phyloP scores from a whole-genome alignment of 1,139 yeast species.

The Suhomyces kunorum region DNA sequence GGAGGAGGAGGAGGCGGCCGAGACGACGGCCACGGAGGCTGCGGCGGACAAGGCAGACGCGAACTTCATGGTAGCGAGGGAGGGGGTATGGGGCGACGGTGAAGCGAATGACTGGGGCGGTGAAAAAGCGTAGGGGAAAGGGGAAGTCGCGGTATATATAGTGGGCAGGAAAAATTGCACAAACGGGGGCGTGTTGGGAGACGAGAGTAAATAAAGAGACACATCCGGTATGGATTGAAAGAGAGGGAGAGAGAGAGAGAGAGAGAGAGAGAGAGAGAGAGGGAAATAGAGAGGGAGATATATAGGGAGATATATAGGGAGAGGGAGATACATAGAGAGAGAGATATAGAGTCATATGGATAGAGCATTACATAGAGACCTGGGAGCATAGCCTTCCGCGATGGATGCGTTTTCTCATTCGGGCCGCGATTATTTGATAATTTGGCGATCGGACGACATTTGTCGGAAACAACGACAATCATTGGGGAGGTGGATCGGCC shows the following conservation, averaged over 20 bases:
- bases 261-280: neutral
- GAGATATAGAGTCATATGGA: no score
- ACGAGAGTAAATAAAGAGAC: neutral
- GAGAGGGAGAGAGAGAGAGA: neutral
- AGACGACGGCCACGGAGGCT: constrained; percentile 19
- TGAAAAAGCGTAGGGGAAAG: neutral
- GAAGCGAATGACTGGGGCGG: constrained; percentile 17
- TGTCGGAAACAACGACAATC: no score
- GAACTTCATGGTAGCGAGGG: constrained; percentile 24
- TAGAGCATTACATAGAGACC: no score
- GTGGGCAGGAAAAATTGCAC: neutral
- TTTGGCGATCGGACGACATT: no score
- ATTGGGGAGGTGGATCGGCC: no score
- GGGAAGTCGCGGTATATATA: constrained; percentile 4
- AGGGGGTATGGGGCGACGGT: constrained; percentile 14
- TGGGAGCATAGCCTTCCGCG: no score
- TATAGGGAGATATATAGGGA: no score
- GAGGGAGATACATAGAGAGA: neutral
- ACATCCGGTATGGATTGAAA: no score
- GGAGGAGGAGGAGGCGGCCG: constrained; percentile 17
- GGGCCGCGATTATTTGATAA: no score
- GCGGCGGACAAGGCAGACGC: constrained; percentile 16
- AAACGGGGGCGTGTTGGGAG: neutral
- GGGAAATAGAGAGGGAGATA: neutral
- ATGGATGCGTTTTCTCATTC: no score